Conservation (phyloP, 352 stramenopile genomes). For the Blastocystis sp. region DNA sequence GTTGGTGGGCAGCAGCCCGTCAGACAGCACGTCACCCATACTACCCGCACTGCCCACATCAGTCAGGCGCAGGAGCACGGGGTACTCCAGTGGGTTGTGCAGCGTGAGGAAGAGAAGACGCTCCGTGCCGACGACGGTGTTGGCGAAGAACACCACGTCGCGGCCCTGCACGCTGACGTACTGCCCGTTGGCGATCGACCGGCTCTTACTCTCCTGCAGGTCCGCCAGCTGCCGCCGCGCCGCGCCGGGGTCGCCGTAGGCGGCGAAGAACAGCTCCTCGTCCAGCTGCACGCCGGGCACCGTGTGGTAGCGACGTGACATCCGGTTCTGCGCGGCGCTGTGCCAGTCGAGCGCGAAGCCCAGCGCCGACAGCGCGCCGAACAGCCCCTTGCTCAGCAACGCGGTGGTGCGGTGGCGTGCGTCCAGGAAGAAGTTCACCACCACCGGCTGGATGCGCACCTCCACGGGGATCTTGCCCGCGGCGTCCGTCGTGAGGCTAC, state of each 20-base stretch:
- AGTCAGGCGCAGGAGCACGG: constrained; percentile 16
- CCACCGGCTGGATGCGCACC: constrained; percentile 17
- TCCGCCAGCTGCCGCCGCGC: background rate
- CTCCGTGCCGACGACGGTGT: constrained; percentile 22
- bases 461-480: constrained; percentile 34
- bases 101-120: constrained; percentile 1
- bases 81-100: constrained; percentile 49
- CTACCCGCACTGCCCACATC: background rate
- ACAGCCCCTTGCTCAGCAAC: constrained; percentile 2
- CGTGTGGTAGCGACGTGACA: constrained; percentile 9
- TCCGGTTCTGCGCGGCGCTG: background rate
- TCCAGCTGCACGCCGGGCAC: constrained; percentile 27
- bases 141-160: constrained; percentile 22
- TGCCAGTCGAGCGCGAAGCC: constrained; percentile 55
- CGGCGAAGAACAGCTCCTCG: constrained; percentile 2
- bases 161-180: constrained; percentile 29
- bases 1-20: constrained; percentile 21
- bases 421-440: constrained; percentile 44
- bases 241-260: background rate
- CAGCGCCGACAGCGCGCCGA: background rate
- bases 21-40: background rate
- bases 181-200: constrained; percentile 47
- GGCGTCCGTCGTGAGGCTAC: constrained; percentile 41
- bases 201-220: background rate
- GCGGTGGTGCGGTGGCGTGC: background rate